A percentile compares a stretch with the other conserved stretches of the same genome.
These are phyloP conservation scores for Phialocephala subalpina DNA, from an alignment of 2,329 filamentous ascomycete genomes.

Conservation along the genomic window DNA sequence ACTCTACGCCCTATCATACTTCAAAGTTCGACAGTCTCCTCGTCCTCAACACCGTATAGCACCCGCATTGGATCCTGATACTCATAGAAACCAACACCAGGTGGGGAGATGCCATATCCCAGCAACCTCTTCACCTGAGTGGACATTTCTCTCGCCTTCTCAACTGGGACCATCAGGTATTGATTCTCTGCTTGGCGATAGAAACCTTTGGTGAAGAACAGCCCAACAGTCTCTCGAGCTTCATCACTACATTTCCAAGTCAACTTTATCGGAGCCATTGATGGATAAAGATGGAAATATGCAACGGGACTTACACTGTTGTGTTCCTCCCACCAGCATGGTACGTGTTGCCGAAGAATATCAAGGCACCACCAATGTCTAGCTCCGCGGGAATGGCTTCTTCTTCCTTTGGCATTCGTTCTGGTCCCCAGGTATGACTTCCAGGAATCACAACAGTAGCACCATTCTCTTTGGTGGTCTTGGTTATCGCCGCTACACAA, in stretches of 20 bases:
- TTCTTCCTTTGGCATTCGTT: slow-evolving; percentile 9
- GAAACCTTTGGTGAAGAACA: slow-evolving; percentile 25
- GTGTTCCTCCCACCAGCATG: slow-evolving; percentile 21
- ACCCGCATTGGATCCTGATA: slow-evolving; percentile 32
- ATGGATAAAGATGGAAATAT: neutral
- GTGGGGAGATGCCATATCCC: slow-evolving; percentile 28
- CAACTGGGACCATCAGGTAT: slow-evolving; percentile 29
- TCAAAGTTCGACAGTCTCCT: slow-evolving; percentile 27
- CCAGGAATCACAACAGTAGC: slow-evolving; percentile 19
- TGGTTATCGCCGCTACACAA: slow-evolving; percentile 15
- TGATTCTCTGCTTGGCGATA: slow-evolving; percentile 33
- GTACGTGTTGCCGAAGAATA: slow-evolving; percentile 19
- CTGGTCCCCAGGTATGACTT: slow-evolving; percentile 18
- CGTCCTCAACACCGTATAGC: slow-evolving; percentile 31
- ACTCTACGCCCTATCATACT: neutral
- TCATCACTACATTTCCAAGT: slow-evolving; percentile 27
- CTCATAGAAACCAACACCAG: slow-evolving; percentile 24
- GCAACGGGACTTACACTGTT: slow-evolving; percentile 1
- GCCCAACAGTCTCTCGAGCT: slow-evolving; percentile 29
- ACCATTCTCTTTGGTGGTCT: slow-evolving; percentile 20
- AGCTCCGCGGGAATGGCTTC: slow-evolving; percentile 18
- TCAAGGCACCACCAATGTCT: slow-evolving; percentile 11
- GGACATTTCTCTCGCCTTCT: slow-evolving; percentile 22
- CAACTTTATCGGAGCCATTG: neutral
- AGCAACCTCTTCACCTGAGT: slow-evolving; percentile 24